Base-by-base conservation (phyloP, 2,329 filamentous ascomycete genomes). In the Catunica adiposa region DNA sequence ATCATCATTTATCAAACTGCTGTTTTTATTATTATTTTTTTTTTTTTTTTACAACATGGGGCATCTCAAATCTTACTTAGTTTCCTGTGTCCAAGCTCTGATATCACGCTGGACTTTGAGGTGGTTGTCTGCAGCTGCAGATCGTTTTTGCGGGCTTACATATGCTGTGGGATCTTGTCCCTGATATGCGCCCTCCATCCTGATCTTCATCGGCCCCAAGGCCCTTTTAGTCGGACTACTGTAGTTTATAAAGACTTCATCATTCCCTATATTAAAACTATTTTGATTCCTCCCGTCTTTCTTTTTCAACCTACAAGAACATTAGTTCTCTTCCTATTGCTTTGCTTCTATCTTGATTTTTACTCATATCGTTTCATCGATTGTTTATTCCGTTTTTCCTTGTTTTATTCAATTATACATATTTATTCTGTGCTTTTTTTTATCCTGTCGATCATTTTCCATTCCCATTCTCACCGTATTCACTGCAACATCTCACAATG, bases 401-500 rank as follows among this genome's bases (percentile, higher is more conserved):
- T 22, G 15, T 51, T 51, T 20, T 20, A 15, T 22, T 15, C n/a
- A 14, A 29, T 17, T 52, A 15, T n/a, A 22, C 15, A 15, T 20
- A 23, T 37, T 52, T n/a, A 37, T n/a, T 52, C 51, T 26, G n/a
- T 42, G 4, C 26, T 26, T 14, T n/a, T 23, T 42, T 42, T 42
- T 31, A 11, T 34, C 29, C 14, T 34, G 31, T 40, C 3, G 22
- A 20, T 34, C 26, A 25, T 14, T 17, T 22, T 37, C 40, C 42
- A 14, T 20, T 9, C 26, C 22, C 6, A 26, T 6, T 38, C 7
- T 23, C n/a, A 20, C 14, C 26, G 6, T 15, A 17, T 22, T 25
- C 25, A 11, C n/a, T 26, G 26, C 23, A 38, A 2, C n/a, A 3
- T 7, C 26, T 8, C 8, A 60, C 42, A 55, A 59, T 61, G 60